phyloP scores from a whole-genome alignment of 2,329 filamentous ascomycete genomes.

The Colletotrichum siamense region DNA sequence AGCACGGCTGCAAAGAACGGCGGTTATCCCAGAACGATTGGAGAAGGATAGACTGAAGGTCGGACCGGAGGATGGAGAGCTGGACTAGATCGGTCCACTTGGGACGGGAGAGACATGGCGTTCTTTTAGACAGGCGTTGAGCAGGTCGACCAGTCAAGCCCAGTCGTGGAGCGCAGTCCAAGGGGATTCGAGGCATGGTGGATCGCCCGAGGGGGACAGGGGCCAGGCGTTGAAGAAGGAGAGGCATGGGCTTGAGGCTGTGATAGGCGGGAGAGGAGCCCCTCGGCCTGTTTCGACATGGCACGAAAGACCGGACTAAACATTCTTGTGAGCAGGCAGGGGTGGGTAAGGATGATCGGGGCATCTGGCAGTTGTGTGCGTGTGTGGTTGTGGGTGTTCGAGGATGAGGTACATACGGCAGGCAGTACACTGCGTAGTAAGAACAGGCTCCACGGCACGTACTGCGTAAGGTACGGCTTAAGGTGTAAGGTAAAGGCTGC shows the following conservation, averaged over 20 bases:
- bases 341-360: slow-evolving; percentile 9
- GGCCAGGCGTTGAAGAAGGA: slow-evolving; percentile 25
- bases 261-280: slow-evolving; percentile 34
- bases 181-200: slow-evolving; percentile 44
- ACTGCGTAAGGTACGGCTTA: background rate
- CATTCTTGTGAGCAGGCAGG: slow-evolving; percentile 31
- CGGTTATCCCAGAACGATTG: slow-evolving; percentile 36
- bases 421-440: background rate
- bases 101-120: slow-evolving; percentile 24
- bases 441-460: background rate
- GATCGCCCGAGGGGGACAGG: slow-evolving; percentile 36
- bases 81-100: slow-evolving; percentile 23
- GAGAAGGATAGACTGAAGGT: slow-evolving; percentile 28
- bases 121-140: slow-evolving; percentile 29
- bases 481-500: background rate
- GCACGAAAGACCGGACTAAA: slow-evolving; percentile 22
- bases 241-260: slow-evolving; percentile 12
- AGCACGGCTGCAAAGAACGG: slow-evolving; percentile 39
- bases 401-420: background rate
- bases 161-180: slow-evolving; percentile 37
- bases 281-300: slow-evolving; percentile 25
- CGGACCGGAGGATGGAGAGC: slow-evolving; percentile 18
- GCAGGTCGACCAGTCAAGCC: slow-evolving; percentile 35
- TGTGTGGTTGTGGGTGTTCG: background rate
- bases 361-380: slow-evolving; percentile 4